Conservation (phyloP, 192 early-diverging fungal species). For the Umbelopsis isabellina region DNA sequence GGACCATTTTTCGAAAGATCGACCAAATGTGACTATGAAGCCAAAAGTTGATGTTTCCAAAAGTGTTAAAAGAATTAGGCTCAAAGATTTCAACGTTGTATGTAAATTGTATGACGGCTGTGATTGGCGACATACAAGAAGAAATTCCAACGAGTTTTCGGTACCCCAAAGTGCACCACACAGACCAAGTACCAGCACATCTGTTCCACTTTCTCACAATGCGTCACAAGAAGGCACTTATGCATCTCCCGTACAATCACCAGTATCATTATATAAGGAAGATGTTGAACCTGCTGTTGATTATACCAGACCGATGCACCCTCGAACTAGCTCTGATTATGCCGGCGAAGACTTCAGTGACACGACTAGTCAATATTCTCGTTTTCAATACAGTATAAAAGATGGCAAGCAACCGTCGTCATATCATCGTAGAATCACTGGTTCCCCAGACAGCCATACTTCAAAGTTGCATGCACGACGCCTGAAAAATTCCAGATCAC, state of each 20-base stretch:
- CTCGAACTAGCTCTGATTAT: conserved; percentile 28
- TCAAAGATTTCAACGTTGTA: conserved; percentile 62
- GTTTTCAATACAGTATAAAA: conserved; percentile 26
- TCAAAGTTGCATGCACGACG: background rate
- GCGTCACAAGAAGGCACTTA: background rate
- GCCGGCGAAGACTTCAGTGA: conserved; percentile 36
- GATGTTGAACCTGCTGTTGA: background rate
- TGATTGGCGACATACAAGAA: conserved; percentile 60
- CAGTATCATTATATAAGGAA: background rate
- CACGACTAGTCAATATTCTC: conserved; percentile 40
- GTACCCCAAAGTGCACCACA: background rate
- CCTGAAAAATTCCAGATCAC: conserved; percentile 32
- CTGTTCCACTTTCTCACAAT: background rate
- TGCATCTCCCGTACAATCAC: background rate
- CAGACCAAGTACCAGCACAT: background rate
- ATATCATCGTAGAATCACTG: conserved; percentile 20
- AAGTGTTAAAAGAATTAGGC: conserved; percentile 48
- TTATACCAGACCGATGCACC: background rate
- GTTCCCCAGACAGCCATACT: background rate
- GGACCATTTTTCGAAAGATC: conserved; percentile 51
- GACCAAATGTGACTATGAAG: conserved; percentile 30
- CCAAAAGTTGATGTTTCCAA: conserved; percentile 28
- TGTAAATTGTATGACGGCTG: conserved; percentile 73
- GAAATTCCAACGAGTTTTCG: background rate
- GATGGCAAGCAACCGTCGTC: conserved; percentile 21